These are phyloP conservation scores for Paracorniculantispora psalliotae DNA, from an alignment of 2,329 filamentous ascomycete species.

Conservation along the genomic window DNA sequence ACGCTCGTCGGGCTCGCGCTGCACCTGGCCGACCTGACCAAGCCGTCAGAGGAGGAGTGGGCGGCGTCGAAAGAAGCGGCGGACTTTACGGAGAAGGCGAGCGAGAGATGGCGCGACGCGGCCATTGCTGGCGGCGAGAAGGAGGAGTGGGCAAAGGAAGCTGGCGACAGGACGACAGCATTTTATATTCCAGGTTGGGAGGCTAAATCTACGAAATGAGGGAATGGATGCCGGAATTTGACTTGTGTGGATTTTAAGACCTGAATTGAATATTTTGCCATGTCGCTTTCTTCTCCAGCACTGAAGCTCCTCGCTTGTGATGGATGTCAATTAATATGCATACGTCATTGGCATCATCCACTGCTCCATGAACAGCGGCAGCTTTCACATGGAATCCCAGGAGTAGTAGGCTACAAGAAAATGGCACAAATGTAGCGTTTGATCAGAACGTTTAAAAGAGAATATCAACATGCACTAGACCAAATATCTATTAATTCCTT, in stretches of 20 bases:
- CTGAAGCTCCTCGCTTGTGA: too few species aligned
- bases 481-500: too few species aligned
- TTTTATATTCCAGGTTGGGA: constrained; percentile 8
- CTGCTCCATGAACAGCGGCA: too few species aligned
- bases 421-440: too few species aligned
- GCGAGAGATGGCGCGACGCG: constrained; percentile 3
- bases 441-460: too few species aligned
- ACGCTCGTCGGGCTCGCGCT: neutral
- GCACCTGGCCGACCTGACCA: neutral
- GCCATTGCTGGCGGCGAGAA: neutral
- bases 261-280: too few species aligned
- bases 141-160: neutral
- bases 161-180: neutral
- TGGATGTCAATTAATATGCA: neutral
- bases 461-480: too few species aligned
- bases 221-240: too few species aligned
- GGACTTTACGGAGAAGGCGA: neutral
- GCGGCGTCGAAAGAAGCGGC: neutral
- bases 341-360: neutral
- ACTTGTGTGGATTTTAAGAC: too few species aligned
- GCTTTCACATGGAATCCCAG: too few species aligned
- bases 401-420: too few species aligned
- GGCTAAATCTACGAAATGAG: neutral
- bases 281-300: too few species aligned
- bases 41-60: constrained; percentile 1